Percentiles rank a stretch among this genome's conserved stretches.
phyloP scores from a whole-genome alignment of 768 basidiomycete species.

The Phaffia tasmanica region DNA sequence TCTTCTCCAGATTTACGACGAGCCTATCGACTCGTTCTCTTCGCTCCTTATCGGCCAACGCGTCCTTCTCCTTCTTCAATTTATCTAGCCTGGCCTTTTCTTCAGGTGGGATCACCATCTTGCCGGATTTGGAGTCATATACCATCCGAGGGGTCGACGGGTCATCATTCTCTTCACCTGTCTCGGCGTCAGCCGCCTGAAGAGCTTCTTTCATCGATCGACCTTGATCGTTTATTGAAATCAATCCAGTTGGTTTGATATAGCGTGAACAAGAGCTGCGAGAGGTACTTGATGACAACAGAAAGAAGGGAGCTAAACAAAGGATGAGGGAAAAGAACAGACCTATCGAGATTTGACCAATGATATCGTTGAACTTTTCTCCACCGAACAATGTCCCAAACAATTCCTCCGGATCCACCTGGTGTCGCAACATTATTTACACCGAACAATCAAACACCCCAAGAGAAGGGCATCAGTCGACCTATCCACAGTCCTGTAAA shows the following conservation, averaged over 20 bases:
- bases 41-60: slow-evolving; percentile 2
- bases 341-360: slow-evolving; percentile 25
- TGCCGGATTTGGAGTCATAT: slow-evolving; percentile 24
- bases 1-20: slow-evolving; percentile 34
- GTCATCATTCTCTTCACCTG: slow-evolving; percentile 1
- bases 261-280: background rate
- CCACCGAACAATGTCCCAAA: slow-evolving; percentile 24
- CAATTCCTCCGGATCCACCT: slow-evolving; percentile 13
- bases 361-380: slow-evolving; percentile 22
- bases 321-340: background rate
- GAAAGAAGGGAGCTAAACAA: background rate
- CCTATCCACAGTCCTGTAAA: background rate
- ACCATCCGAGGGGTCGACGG: slow-evolving; percentile 1
- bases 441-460: background rate
- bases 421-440: background rate
- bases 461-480: background rate
- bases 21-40: slow-evolving; percentile 36
- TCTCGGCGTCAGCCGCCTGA: slow-evolving; percentile 19
- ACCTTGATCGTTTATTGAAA: background rate
- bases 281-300: background rate
- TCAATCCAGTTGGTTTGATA: background rate
- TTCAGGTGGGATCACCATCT: slow-evolving; percentile 20
- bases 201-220: slow-evolving; percentile 27
- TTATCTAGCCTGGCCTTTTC: slow-evolving; percentile 27
- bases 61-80: slow-evolving; percentile 29